Evolutionary conservation across 2,329 filamentous ascomycete species (phyloP), one percentile per base, ranked within the genome.

Genomic region (Arthrobotrys iridis): DNA sequence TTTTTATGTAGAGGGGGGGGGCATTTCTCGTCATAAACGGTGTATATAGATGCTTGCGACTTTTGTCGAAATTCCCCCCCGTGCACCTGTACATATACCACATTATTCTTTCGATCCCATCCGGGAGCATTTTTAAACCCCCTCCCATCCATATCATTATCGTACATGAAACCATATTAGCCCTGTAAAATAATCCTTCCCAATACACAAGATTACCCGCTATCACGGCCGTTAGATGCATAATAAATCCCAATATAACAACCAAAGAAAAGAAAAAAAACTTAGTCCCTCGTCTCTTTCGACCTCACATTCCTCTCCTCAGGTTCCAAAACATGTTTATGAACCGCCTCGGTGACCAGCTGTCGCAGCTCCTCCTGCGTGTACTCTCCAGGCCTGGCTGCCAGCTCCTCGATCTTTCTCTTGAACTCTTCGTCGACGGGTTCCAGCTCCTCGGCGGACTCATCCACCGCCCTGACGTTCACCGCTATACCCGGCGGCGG

Each of bases 391-490:
- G 72, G 72, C 41, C 93, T 86, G 35, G 90, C 87, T 1, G 95
- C 93, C 73, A 99, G 83, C 82, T 97, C 91, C 80, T 98, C 93
- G 80, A 99, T 98, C 62, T 92, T 87, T 78, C 90, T 86, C 80
- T 90, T 88, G 78, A 99, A 92, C 78, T 93, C 93, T 0, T 92
- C 89, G 80, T 98, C 93, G 6, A 90, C 87, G 70, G 89, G 88
- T 40, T 85, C 85, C 0, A 85, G 85, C 4, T 87, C 87, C 10
- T 88, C 88, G 46, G 88, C 85, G 0, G 82, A 84, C 78, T 90
- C 87, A 4, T 87, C 85, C 85, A 95, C 89, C 1, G 91, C 91
- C 50, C 91, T 91, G 68, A 98, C 83, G 30, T 91, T 91, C 75
- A 99, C 86, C 55, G 88, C 87, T 74, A 98, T 85, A 26, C 93